Conservation (phyloP, 192 early-diverging fungal genomes). For the Oehlia diaphana region DNA sequence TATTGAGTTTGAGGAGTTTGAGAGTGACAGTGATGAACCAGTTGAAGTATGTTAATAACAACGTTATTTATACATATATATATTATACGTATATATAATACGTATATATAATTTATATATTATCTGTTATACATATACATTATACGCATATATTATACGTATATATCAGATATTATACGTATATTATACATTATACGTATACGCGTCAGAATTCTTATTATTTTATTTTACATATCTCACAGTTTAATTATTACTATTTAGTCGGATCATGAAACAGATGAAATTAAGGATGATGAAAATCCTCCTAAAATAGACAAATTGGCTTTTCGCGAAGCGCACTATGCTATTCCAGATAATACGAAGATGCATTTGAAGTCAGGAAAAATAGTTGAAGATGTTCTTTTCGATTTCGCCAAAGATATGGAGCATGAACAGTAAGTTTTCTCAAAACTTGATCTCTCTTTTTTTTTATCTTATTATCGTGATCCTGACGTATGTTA, state of each 20-base stretch:
- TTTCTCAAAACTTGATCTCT: conserved; percentile 1
- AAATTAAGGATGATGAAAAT: not conserved
- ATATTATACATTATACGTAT: accelerated
- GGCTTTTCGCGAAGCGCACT: conserved; percentile 6
- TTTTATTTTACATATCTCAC: too few species aligned
- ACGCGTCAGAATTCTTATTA: too few species aligned
- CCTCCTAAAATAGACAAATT: conserved; percentile 18
- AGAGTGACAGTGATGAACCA: too few species aligned
- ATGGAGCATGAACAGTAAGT: conserved; percentile 29
- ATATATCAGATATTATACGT: too few species aligned
- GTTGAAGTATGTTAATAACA: too few species aligned
- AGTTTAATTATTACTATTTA: too few species aligned
- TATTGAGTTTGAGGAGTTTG: too few species aligned
- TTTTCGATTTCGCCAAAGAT: conserved; percentile 21
- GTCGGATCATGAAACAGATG: conserved; percentile 12
- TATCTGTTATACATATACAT: too few species aligned
- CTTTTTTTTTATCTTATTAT: conserved; percentile 11
- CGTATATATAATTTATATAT: too few species aligned
- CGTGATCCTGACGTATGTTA: conserved; percentile 18
- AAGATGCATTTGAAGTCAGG: conserved; percentile 24
- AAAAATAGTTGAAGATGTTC: conserved; percentile 25
- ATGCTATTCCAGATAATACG: conserved; percentile 12
- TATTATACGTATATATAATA: too few species aligned
- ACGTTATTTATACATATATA: too few species aligned
- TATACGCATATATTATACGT: too few species aligned